These are phyloP conservation scores for Mortierella sp. DNA, from an alignment of 371 early-diverging fungal genomes.

Conservation along the genomic window DNA sequence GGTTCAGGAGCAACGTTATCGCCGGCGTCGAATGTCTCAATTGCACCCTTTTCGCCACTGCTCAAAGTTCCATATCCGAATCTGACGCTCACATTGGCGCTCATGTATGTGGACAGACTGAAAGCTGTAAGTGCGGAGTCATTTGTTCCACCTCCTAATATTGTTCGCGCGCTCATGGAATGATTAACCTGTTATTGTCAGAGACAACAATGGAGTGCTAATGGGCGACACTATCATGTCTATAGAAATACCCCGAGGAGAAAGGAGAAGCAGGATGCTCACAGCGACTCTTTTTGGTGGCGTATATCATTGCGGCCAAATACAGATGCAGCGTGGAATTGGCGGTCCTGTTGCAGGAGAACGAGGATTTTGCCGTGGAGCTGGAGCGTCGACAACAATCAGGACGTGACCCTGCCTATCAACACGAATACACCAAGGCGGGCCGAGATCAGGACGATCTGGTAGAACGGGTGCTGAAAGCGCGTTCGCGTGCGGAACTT, in stretches of 20 bases:
- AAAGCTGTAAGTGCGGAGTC: conserved; percentile 58
- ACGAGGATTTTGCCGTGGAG: neutral
- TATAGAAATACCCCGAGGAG: conserved; percentile 62
- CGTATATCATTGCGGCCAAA: conserved; percentile 68
- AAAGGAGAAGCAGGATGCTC: conserved; percentile 66
- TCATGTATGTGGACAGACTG: conserved; percentile 67
- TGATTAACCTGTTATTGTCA: no score
- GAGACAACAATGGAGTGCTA: no score
- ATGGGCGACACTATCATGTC: no score
- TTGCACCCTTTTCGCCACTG: conserved; percentile 10
- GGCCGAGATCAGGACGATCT: no score
- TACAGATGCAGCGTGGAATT: conserved; percentile 57
- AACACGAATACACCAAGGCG: no score
- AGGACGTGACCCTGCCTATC: neutral
- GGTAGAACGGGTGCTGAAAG: conserved; percentile 6
- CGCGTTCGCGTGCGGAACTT: conserved; percentile 20
- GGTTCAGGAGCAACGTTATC: neutral
- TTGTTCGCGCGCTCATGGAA: no score
- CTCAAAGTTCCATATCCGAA: conserved; percentile 57
- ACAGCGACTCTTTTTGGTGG: conserved; percentile 66
- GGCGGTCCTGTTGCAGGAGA: conserved; percentile 28
- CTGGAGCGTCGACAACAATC: neutral
- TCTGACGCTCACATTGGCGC: conserved; percentile 62
- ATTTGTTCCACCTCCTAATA: no score
- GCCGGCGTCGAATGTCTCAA: neutral